Conservation (phyloP, 2,329 filamentous ascomycete species). For the Colletotrichum melonis region DNA sequence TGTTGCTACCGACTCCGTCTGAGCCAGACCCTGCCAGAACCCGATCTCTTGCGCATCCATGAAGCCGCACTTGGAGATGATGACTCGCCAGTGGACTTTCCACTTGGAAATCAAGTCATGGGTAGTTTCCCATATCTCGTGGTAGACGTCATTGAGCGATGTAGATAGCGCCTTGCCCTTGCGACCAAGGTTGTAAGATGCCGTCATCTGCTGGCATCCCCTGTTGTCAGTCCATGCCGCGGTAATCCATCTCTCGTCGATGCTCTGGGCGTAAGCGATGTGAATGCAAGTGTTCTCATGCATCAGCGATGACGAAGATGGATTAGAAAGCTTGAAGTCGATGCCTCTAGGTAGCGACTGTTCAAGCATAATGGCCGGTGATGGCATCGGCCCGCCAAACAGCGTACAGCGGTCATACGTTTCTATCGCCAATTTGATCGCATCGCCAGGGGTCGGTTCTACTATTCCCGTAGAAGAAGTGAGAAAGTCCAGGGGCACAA, state of each 20-base stretch:
- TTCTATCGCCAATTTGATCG: conserved; percentile 75
- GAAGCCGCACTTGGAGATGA: conserved; percentile 77
- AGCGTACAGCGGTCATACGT: conserved; percentile 80
- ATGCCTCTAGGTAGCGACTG: conserved; percentile 76
- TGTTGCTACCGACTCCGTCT: conserved; percentile 61
- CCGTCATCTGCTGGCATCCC: conserved; percentile 78
- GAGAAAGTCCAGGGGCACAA: conserved; percentile 77
- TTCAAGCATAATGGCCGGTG: conserved; percentile 80
- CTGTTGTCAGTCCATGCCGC: conserved; percentile 85
- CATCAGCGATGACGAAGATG: conserved; percentile 78
- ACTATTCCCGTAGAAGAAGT: conserved; percentile 72
- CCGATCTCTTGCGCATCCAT: conserved; percentile 76
- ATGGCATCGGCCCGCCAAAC: conserved; percentile 67
- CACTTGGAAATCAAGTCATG: conserved; percentile 76
- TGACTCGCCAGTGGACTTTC: conserved; percentile 81
- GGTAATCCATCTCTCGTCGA: conserved; percentile 82
- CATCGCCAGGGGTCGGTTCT: conserved; percentile 69
- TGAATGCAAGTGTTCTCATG: conserved; percentile 86
- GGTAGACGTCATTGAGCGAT: conserved; percentile 71
- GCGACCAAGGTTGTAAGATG: conserved; percentile 77
- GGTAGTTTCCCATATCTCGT: conserved; percentile 84
- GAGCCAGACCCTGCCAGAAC: conserved; percentile 65
- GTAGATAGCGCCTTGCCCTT: conserved; percentile 64
- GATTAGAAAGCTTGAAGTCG: conserved; percentile 77
- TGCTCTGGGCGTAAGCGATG: conserved; percentile 80